These are phyloP conservation scores for Hypoxylon sp. DNA, from an alignment of 2,329 filamentous ascomycete genomes.

Conservation along the genomic window DNA sequence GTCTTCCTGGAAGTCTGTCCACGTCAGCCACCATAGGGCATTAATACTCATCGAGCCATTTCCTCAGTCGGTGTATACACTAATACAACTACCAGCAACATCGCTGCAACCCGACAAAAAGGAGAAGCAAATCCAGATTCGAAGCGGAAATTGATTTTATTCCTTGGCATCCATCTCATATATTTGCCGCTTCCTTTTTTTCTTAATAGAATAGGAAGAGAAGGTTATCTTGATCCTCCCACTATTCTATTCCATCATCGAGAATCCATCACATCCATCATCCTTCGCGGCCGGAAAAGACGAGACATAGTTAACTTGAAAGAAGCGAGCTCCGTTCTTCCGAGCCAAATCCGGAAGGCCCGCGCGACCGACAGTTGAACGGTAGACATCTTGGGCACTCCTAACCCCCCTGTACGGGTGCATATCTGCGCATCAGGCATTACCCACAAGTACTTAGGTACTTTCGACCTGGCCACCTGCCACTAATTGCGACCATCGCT, in stretches of 20 bases:
- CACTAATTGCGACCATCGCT: slow-evolving; percentile 34
- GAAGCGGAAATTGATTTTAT: slow-evolving; percentile 29
- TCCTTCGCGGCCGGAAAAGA: slow-evolving; percentile 22
- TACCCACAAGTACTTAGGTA: background rate
- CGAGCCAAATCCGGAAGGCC: slow-evolving; percentile 37
- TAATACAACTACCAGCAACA: slow-evolving; percentile 5
- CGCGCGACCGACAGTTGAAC: slow-evolving; percentile 27
- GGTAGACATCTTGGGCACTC: background rate
- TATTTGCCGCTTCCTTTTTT: background rate
- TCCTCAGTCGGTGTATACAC: slow-evolving; percentile 21
- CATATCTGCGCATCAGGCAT: background rate
- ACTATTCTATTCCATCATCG: slow-evolving; percentile 30
- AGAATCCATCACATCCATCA: slow-evolving; percentile 16
- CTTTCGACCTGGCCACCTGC: slow-evolving; percentile 29
- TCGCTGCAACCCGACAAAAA: slow-evolving; percentile 24
- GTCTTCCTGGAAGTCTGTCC: slow-evolving; percentile 34
- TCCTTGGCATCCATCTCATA: slow-evolving; percentile 15
- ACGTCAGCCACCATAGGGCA: slow-evolving; percentile 45
- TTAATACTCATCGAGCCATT: slow-evolving; percentile 36
- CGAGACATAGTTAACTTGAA: slow-evolving; percentile 31
- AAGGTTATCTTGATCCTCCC: slow-evolving; percentile 14
- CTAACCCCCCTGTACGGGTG: slow-evolving; percentile 33
- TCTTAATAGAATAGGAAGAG: slow-evolving; percentile 6
- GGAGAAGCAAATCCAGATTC: slow-evolving; percentile 37
- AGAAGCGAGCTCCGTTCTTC: slow-evolving; percentile 32